These are phyloP conservation scores for Mesotaenium endlicherianum DNA, from an alignment of 139 green algal species.

Conservation along the genomic window DNA sequence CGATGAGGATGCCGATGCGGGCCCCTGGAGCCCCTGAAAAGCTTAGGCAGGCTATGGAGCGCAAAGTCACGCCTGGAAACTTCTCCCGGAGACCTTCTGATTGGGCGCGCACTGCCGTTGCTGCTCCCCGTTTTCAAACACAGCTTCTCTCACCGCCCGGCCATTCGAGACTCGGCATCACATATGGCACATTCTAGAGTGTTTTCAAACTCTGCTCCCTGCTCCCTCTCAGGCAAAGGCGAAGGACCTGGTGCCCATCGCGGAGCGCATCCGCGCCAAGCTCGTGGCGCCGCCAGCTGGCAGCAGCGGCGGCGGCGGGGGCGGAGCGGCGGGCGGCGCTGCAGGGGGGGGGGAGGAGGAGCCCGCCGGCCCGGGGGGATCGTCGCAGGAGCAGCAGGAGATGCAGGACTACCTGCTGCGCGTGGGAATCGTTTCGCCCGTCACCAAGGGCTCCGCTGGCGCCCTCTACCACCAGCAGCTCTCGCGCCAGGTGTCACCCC, in stretches of 20 bases:
- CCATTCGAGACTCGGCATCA: too few species aligned
- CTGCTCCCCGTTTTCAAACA: too few species aligned
- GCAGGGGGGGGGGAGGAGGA: background rate
- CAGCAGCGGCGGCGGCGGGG: background rate
- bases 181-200: too few species aligned
- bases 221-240: slow-evolving; percentile 51
- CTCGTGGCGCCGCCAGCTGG: background rate
- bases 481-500: slow-evolving; percentile 62
- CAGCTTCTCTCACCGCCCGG: too few species aligned
- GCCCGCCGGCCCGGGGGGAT: background rate
- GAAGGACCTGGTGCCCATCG: slow-evolving; percentile 44
- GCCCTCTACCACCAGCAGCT: slow-evolving; percentile 83
- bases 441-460: slow-evolving; percentile 82
- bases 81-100: too few species aligned
- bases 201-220: too few species aligned
- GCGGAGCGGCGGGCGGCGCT: too few species aligned
- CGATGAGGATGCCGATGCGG: too few species aligned
- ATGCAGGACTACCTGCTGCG: slow-evolving; percentile 75
- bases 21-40: too few species aligned
- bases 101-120: too few species aligned
- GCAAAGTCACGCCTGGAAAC: too few species aligned
- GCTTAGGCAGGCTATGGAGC: too few species aligned
- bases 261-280: slow-evolving; percentile 37
- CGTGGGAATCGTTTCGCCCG: slow-evolving; percentile 83
- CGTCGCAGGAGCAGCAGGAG: slow-evolving; percentile 51